These are phyloP conservation scores for Puccinia triticina DNA, from an alignment of 1,284 basidiomycete genomes.

Conservation along the genomic window DNA sequence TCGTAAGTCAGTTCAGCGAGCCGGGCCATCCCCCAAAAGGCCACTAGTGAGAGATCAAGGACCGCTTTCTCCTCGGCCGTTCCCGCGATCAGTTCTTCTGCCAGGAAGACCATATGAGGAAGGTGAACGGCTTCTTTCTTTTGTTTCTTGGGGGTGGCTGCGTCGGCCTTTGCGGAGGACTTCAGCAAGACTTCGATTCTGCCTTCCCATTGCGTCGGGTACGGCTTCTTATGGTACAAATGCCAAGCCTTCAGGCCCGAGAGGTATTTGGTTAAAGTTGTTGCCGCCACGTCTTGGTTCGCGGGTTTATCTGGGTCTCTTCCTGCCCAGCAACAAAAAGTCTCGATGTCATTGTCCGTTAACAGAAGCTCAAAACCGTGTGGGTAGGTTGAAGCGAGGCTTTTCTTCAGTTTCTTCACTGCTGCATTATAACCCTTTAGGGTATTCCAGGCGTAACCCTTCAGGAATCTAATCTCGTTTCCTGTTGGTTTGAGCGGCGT, in stretches of 20 bases:
- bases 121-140: neutral
- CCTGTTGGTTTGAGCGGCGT: too few relatives aligned
- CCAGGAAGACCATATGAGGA: neutral
- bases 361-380: too few relatives aligned
- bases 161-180: neutral
- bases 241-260: too few relatives aligned
- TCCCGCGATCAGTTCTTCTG: too few relatives aligned
- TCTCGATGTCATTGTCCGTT: too few relatives aligned
- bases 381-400: neutral
- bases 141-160: neutral
- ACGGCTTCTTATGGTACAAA: too few relatives aligned
- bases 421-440: neutral
- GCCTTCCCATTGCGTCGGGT: too few relatives aligned
- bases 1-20: constrained; percentile 12
- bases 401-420: neutral
- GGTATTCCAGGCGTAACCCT: neutral
- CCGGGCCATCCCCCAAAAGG: constrained; percentile 39
- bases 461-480: neutral
- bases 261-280: neutral
- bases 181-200: too few relatives aligned
- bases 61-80: neutral
- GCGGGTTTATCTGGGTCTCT: neutral
- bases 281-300: neutral
- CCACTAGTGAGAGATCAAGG: too few relatives aligned
- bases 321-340: neutral